Percentiles rank a stretch among this genome's conserved stretches.
Conservation (phyloP, 1,139 yeast species). For the Saccharomycopsis hybrid region DNA sequence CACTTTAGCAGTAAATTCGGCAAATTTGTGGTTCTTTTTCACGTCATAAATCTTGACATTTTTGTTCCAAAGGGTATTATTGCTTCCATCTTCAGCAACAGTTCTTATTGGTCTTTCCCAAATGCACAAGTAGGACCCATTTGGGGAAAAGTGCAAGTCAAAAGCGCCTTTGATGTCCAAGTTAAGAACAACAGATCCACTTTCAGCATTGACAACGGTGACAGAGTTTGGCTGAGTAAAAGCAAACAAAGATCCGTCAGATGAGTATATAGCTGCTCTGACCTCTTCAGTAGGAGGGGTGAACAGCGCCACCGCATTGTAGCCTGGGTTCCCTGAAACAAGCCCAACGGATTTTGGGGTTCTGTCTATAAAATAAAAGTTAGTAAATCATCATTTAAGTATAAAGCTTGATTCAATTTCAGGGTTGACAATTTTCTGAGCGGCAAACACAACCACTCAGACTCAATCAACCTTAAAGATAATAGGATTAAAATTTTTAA, state of each 20-base stretch:
- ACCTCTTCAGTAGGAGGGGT: constrained; percentile 17
- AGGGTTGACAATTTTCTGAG: too few species aligned
- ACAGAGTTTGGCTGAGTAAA: constrained; percentile 35
- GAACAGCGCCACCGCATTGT: constrained; percentile 14
- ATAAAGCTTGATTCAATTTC: too few species aligned
- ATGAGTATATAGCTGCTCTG: constrained; percentile 38
- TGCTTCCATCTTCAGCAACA: constrained; percentile 35
- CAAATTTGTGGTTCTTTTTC: constrained; percentile 32
- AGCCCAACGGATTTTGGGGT: constrained; percentile 57
- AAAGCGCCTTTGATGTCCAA: constrained; percentile 35
- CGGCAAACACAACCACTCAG: too few species aligned
- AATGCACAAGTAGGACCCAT: constrained; percentile 76
- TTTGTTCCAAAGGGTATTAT: constrained; percentile 53
- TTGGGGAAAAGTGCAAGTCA: constrained; percentile 82
- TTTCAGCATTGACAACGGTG: constrained; percentile 26
- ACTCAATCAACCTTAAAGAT: too few species aligned
- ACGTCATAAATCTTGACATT: constrained; percentile 74
- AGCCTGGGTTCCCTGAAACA: constrained; percentile 45
- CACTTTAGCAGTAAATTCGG: constrained; percentile 69
- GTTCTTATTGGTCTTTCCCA: constrained; percentile 84
- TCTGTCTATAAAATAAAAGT: constrained; percentile 37
- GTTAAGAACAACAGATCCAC: constrained; percentile 24
- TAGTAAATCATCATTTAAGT: not conserved
- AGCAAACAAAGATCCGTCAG: constrained; percentile 42
- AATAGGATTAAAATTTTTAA: too few species aligned